phyloP scores from a whole-genome alignment of 1,139 yeast genomes.

The Wickerhamomyces sp. region DNA sequence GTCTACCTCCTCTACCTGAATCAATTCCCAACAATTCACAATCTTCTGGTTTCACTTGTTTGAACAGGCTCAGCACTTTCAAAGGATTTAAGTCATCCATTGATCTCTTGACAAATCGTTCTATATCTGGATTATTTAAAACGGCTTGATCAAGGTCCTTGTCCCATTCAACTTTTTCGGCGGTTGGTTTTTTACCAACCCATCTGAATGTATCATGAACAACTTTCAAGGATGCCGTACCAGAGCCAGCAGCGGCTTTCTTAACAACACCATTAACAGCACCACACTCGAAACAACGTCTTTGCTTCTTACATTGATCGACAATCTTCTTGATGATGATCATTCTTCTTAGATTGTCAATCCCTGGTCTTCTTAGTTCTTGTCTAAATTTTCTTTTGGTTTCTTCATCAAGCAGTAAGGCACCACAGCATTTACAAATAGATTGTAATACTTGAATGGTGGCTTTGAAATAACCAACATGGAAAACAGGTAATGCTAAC shows the following conservation, averaged over 20 bases:
- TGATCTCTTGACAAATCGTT: slow-evolving; percentile 79
- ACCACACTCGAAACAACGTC: slow-evolving; percentile 84
- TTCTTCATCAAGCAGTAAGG: slow-evolving; percentile 68
- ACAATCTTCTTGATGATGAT: slow-evolving; percentile 72
- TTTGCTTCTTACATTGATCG: slow-evolving; percentile 93
- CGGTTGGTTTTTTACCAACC: slow-evolving; percentile 85
- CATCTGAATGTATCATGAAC: slow-evolving; percentile 95
- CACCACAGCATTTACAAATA: slow-evolving; percentile 87
- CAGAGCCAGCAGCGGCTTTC: slow-evolving; percentile 89
- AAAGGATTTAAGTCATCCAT: slow-evolving; percentile 94
- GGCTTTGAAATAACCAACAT: slow-evolving; percentile 93
- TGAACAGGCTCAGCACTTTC: slow-evolving; percentile 80
- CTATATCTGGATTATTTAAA: slow-evolving; percentile 76
- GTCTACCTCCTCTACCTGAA: slow-evolving; percentile 83
- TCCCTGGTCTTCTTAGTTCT: slow-evolving; percentile 82
- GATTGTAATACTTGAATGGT: slow-evolving; percentile 85
- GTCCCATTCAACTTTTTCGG: slow-evolving; percentile 85
- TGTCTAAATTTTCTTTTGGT: slow-evolving; percentile 61
- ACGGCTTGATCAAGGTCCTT: slow-evolving; percentile 74
- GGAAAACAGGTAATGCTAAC: slow-evolving; percentile 93
- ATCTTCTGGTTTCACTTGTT: slow-evolving; percentile 78
- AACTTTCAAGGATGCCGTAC: slow-evolving; percentile 89
- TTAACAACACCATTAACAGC: slow-evolving; percentile 94
- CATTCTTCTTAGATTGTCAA: slow-evolving; percentile 91
- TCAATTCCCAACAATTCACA: slow-evolving; percentile 92